Evolutionary conservation across 805 yeast species (phyloP).

Genomic region (Saccharomycopsis lassenensis): DNA sequence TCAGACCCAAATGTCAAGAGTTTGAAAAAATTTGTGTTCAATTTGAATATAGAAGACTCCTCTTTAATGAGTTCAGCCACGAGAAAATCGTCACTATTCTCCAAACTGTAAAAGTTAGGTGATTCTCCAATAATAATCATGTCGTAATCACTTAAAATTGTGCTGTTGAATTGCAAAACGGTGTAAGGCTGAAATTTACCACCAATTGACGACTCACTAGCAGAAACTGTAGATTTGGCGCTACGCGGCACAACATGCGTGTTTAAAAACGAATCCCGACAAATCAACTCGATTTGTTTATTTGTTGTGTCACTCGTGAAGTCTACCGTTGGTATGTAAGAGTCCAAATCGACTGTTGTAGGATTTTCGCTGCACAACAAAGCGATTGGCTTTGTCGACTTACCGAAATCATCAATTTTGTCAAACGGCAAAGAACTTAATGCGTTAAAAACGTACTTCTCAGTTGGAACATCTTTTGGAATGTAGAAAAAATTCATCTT

Average conservation of each 20-base stretch:
- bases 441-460: constrained; percentile 19
- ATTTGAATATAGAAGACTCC: constrained; percentile 7
- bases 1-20: constrained; percentile 20
- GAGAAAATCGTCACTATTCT: constrained; percentile 20
- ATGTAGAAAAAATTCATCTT: constrained; percentile 17
- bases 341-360: no score
- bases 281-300: constrained; percentile 20
- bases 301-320: constrained; percentile 12
- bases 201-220: constrained; percentile 47
- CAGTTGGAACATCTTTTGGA: constrained; percentile 10
- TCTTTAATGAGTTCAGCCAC: constrained; percentile 17
- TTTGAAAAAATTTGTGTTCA: constrained; percentile 17
- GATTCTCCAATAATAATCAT: constrained; percentile 38
- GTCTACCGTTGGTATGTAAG: no score
- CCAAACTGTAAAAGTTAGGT: constrained; percentile 3
- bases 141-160: constrained; percentile 34
- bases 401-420: constrained; percentile 12
- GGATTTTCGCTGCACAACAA: constrained; percentile 18
- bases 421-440: constrained; percentile 20
- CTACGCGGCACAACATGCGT: constrained; percentile 43
- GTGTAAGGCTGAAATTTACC: constrained; percentile 38
- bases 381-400: constrained; percentile 18
- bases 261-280: constrained; percentile 34
- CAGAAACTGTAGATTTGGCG: constrained; percentile 23
- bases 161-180: constrained; percentile 32